Percentiles rank a stretch among this genome's conserved stretches.
phyloP scores from a whole-genome alignment of 129 eudicot species.

The Flaveria brownii region DNA sequence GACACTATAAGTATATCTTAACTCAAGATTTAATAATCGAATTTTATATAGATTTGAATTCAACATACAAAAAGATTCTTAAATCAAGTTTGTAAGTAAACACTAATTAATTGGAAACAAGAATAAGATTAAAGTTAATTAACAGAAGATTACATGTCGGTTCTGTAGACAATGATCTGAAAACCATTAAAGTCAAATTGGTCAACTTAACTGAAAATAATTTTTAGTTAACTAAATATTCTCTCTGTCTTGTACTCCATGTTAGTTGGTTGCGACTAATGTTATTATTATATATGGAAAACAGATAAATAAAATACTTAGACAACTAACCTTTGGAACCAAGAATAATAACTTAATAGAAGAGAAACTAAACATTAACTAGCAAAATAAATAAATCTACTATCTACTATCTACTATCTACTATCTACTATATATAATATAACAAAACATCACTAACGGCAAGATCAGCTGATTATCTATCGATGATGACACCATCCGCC shows the following conservation, averaged over 20 bases:
- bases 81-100: background rate
- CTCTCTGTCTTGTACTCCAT: background rate
- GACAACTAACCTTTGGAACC: background rate
- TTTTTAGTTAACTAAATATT: slow-evolving; percentile 11
- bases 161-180: background rate
- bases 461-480: too few relatives aligned
- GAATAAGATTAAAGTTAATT: background rate
- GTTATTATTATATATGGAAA: background rate
- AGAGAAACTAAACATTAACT: background rate
- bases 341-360: background rate
- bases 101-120: background rate
- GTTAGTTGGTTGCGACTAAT: background rate
- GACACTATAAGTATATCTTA: too few relatives aligned
- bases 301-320: background rate
- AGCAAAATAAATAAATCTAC: too few relatives aligned
- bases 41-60: background rate
- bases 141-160: slow-evolving; percentile 18
- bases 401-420: too few relatives aligned
- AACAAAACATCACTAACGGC: background rate
- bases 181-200: background rate
- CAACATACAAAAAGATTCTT: background rate
- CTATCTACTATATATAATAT: too few relatives aligned
- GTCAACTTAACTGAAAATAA: slow-evolving; percentile 5
- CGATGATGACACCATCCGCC: too few relatives aligned
- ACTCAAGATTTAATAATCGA: too few relatives aligned